Conservation (phyloP, 345 rosid species). For the Salix caprea region DNA sequence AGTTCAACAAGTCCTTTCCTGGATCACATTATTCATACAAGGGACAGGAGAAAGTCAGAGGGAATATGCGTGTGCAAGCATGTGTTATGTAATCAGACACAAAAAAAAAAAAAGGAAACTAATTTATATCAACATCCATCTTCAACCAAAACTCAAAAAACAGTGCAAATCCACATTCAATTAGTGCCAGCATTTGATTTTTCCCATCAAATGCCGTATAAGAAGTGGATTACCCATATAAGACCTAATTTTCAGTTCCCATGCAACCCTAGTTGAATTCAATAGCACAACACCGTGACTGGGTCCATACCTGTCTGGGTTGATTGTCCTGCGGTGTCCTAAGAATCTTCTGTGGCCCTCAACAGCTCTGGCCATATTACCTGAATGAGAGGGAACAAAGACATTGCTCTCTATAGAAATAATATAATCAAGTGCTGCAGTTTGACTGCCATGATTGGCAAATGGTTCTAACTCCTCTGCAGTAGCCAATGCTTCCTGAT, state of each 20-base stretch:
- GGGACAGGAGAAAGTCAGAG: neutral
- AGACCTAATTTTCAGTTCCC: neutral
- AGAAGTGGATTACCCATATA: no score
- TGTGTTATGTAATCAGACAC: no score
- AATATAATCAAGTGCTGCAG: slow-evolving; percentile 92
- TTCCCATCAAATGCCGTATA: no score
- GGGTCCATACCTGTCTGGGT: slow-evolving; percentile 65
- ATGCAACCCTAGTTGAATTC: neutral
- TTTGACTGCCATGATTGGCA: slow-evolving; percentile 67
- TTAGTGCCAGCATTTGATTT: no score
- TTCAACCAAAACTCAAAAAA: no score
- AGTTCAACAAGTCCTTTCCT: slow-evolving; percentile 76
- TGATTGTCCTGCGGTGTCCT: slow-evolving; percentile 78
- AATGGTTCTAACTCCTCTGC: slow-evolving; percentile 55
- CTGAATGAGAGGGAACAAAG: slow-evolving; percentile 82
- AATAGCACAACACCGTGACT: neutral
- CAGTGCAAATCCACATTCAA: no score
- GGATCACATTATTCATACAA: slow-evolving; percentile 13
- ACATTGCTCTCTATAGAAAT: slow-evolving; percentile 81
- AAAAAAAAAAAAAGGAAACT: no score
- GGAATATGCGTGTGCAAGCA: neutral
- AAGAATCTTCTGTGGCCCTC: slow-evolving; percentile 97
- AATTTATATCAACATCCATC: no score
- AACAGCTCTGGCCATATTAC: slow-evolving; percentile 96
- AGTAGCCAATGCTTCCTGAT: slow-evolving; percentile 67